A percentile compares a stretch with the other conserved stretches of the same genome.
phyloP scores from a whole-genome alignment of 768 basidiomycete genomes.

The Trametes villosa region DNA sequence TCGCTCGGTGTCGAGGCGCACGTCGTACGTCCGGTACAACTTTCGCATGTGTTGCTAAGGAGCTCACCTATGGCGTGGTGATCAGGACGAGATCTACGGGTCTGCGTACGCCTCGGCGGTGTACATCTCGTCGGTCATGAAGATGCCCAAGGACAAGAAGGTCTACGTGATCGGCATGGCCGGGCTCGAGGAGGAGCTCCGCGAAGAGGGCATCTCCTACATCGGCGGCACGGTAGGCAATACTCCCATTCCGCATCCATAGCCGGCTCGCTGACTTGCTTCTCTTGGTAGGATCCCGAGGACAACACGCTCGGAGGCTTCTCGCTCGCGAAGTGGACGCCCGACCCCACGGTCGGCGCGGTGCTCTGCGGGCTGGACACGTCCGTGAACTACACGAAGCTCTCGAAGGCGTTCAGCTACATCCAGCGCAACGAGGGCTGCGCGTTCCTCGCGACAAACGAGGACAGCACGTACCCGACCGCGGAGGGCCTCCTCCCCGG shows the following conservation, averaged over 20 bases:
- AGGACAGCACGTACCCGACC: constrained; percentile 89
- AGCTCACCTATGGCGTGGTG: too few species aligned
- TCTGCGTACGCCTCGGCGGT: constrained; percentile 88
- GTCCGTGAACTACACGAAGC: constrained; percentile 90
- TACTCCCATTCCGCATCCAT: constrained; percentile 1
- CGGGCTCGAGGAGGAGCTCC: constrained; percentile 92
- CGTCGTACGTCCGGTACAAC: constrained; percentile 59
- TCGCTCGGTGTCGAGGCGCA: constrained; percentile 82
- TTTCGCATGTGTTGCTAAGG: not conserved
- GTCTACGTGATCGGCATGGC: constrained; percentile 94
- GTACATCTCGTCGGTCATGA: constrained; percentile 86
- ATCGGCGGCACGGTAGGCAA: constrained; percentile 82
- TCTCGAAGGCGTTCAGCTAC: constrained; percentile 91
- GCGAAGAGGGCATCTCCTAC: constrained; percentile 79
- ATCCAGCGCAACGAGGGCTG: constrained; percentile 79
- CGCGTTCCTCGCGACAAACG: constrained; percentile 89
- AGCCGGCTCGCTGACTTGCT: not conserved
- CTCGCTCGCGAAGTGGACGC: constrained; percentile 65
- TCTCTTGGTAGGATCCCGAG: constrained; percentile 66
- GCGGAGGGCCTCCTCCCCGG: constrained; percentile 79
- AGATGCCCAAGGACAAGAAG: constrained; percentile 88
- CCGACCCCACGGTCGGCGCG: constrained; percentile 83
- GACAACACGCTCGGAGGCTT: constrained; percentile 79
- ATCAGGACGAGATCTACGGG: constrained; percentile 95
- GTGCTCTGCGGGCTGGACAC: constrained; percentile 94